Conservation (phyloP, 177 flowering plant genomes). For the Vitis hybrid region DNA sequence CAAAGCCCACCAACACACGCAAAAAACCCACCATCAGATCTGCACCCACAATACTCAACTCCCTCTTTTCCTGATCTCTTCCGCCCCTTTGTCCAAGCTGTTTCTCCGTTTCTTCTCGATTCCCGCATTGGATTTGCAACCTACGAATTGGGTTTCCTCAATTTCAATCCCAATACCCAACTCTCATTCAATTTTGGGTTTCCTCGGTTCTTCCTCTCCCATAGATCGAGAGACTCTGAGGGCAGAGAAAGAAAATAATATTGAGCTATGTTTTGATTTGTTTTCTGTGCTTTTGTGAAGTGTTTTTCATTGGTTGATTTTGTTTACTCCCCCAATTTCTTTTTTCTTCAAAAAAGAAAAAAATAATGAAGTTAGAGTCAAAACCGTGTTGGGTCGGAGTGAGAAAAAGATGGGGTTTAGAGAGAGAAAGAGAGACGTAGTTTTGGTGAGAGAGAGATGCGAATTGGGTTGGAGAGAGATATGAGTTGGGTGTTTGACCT, state of each 20-base stretch:
- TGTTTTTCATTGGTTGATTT: too few relatives aligned
- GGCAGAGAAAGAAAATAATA: constrained; percentile 5
- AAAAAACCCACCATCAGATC: constrained; percentile 40
- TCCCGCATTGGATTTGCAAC: constrained; percentile 29
- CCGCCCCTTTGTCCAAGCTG: background rate
- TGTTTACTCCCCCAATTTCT: background rate
- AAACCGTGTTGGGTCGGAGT: background rate
- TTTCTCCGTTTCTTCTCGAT: constrained; percentile 7
- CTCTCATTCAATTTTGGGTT: constrained; percentile 5
- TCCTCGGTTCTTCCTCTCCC: constrained; percentile 2
- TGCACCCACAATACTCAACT: constrained; percentile 6
- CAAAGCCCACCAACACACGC: background rate
- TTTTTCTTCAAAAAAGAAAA: background rate
- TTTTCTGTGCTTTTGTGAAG: too few relatives aligned
- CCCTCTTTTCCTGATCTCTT: constrained; percentile 10
- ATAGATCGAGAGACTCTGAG: constrained; percentile 14
- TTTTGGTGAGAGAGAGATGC: constrained; percentile 11
- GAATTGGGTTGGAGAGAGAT: background rate
- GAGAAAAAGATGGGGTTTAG: constrained; percentile 1
- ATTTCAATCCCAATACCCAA: background rate
- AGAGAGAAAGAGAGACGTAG: constrained; percentile 1
- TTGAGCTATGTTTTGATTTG: too few relatives aligned
- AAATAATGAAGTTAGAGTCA: background rate
- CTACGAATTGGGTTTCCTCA: background rate
- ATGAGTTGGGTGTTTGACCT: constrained; percentile 18